Evolutionary conservation across 1,284 basidiomycete species (phyloP).

Genomic region (Dichomitus squalens): DNA sequence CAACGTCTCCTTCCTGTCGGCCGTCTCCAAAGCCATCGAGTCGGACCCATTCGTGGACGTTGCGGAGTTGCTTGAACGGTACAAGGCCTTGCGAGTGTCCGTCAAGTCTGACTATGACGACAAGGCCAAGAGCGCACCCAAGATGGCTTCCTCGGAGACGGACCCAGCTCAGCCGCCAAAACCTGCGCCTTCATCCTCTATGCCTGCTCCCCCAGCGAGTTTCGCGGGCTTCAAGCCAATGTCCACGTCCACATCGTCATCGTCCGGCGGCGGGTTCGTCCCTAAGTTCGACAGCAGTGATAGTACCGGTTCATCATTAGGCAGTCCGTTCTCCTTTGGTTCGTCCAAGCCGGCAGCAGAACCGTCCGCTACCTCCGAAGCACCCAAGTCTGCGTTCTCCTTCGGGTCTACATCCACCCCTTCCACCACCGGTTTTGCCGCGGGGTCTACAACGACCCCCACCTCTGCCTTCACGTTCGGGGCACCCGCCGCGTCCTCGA

Average conservation of each 20-base stretch:
- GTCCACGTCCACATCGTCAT: not conserved
- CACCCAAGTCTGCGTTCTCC: constrained; percentile 23
- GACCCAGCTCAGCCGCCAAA: constrained; percentile 3
- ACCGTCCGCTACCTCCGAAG: constrained; percentile 4
- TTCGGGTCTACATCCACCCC: constrained; percentile 21
- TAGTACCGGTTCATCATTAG: constrained; percentile 5
- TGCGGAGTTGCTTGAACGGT: constrained; percentile 60
- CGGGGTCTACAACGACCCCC: not conserved
- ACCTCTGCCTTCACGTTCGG: constrained; percentile 15
- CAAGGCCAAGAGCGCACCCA: constrained; percentile 29
- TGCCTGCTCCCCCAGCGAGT: constrained; percentile 45
- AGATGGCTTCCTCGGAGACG: constrained; percentile 2
- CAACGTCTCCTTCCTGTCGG: constrained; percentile 71
- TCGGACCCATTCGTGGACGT: constrained; percentile 81
- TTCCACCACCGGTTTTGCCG: constrained; percentile 6
- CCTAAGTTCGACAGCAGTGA: constrained; percentile 17
- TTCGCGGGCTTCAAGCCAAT: constrained; percentile 33
- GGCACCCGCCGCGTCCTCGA: constrained; percentile 1
- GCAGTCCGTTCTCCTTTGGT: constrained; percentile 21
- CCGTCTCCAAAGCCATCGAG: constrained; percentile 64
- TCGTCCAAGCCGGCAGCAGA: constrained; percentile 10
- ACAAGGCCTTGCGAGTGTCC: constrained; percentile 59
- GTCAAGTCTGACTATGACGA: constrained; percentile 62
- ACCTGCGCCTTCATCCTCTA: constrained; percentile 22
- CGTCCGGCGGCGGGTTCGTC: constrained; percentile 10